Evolutionary conservation across 257 asterid species (phyloP).

Genomic region (Solanum ossicruentum): DNA sequence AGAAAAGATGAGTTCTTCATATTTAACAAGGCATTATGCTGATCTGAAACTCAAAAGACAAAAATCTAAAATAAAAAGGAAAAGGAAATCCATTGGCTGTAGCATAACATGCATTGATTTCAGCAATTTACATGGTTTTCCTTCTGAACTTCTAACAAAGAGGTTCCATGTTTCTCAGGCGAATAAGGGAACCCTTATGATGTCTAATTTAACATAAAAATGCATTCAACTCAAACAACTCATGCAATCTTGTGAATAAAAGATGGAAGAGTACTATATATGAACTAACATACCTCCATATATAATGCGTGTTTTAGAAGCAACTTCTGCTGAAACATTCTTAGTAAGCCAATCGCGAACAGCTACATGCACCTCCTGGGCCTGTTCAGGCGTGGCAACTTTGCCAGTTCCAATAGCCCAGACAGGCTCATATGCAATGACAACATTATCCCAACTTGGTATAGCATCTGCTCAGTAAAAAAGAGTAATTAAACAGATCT

Average conservation of each 20-base stretch:
- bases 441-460: constrained; percentile 72
- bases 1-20: not conserved
- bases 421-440: constrained; percentile 16
- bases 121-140: not conserved
- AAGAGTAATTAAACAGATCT: not conserved
- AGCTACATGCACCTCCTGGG: constrained; percentile 13
- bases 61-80: not conserved
- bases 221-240: not conserved
- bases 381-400: constrained; percentile 16
- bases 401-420: constrained; percentile 20
- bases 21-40: not conserved
- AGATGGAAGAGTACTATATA: not conserved
- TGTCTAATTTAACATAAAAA: not conserved
- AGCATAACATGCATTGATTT: not conserved
- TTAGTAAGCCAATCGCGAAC: constrained; percentile 5
- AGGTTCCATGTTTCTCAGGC: not conserved
- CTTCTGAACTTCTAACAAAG: not conserved
- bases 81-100: not conserved
- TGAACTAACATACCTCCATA: constrained; percentile 12
- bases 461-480: constrained; percentile 54
- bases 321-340: constrained; percentile 6
- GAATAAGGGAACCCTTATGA: not conserved
- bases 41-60: not conserved
- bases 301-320: constrained; percentile 11
- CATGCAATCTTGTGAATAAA: not conserved